Evolutionary conservation across 2,329 filamentous ascomycete species (phyloP), one percentile per base, ranked within the genome.

Genomic region (Chaetomium globosum): DNA sequence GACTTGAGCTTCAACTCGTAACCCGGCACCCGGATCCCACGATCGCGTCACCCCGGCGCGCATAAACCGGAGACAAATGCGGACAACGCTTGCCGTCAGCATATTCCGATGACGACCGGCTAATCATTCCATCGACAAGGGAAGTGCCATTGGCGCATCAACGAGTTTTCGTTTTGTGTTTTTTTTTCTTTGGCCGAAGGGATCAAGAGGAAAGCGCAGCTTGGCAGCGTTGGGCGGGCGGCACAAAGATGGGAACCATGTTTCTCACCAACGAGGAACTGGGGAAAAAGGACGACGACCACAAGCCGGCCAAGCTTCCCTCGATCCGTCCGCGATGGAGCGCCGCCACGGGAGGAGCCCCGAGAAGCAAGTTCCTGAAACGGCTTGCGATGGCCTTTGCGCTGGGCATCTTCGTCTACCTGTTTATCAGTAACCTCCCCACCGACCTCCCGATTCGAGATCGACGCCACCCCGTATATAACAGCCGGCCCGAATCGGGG

Each of bases 391-490:
- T 85, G 5, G 80, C 78, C 43, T 59, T 83, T 4, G 62, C 83
- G 55, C 78, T 83, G 39, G 76, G 82, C 55, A 73, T 83, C 43
- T 73, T 83, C 31, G 66, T 92, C 26, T 89, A 89, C 74, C 77
- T 91, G 67, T 85, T 92, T 72, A 77, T 89, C 72, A 83, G 84
- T 70, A 85, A 89, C 73, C 84, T 90, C 63, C 87, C 88, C 9
- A 74, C 78, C 70, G 72, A 78, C 67, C 70, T 82, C 66, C 75
- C 78, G 30, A 70, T 78, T 56, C 74, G 75, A 33, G 76, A 75
- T 63, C 77, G 74, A 66, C 77, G 77, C 54, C 79, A 76, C 30
- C 79, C 80, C 4, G 69, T 73, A 12, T 81, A 80, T 66, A 39
- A 19, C 7, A 58, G 66, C 0, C 69, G 73, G 28, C 63, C 69